phyloP scores from a whole-genome alignment of 768 basidiomycete species.

The Neoboletus magnificus region DNA sequence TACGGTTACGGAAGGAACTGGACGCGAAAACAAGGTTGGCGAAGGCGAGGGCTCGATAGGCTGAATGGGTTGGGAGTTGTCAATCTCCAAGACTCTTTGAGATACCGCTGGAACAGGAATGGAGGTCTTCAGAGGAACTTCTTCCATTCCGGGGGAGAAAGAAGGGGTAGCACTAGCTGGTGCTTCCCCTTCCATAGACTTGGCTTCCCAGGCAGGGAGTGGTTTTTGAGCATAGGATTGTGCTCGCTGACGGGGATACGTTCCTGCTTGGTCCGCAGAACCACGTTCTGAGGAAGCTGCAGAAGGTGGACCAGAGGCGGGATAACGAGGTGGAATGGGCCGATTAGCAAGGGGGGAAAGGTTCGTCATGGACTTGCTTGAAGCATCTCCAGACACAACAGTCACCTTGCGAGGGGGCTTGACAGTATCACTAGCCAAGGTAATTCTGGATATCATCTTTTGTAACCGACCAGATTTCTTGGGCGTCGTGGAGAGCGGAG shows the following conservation, averaged over 20 bases:
- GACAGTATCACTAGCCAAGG: conserved; percentile 39
- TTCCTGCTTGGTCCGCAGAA: conserved; percentile 16
- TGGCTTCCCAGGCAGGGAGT: conserved; percentile 17
- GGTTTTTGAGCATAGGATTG: conserved; percentile 26
- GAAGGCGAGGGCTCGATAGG: conserved; percentile 1
- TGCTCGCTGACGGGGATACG: conserved; percentile 24
- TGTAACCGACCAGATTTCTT: conserved; percentile 64
- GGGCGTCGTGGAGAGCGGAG: conserved; percentile 29
- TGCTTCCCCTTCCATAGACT: conserved; percentile 9
- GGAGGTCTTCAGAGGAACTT: not conserved
- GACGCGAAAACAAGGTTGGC: conserved; percentile 1
- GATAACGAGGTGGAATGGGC: conserved; percentile 60
- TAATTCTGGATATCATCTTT: conserved; percentile 80
- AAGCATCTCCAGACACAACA: conserved; percentile 17
- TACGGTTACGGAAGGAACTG: not conserved
- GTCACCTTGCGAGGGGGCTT: conserved; percentile 35
- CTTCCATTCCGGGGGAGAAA: conserved; percentile 7
- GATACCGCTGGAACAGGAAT: conserved; percentile 2
- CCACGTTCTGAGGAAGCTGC: conserved; percentile 38
- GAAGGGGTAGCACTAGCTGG: conserved; percentile 3
- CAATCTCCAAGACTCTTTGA: conserved; percentile 5
- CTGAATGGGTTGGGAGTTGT: conserved; percentile 3
- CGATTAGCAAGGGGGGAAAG: conserved; percentile 52
- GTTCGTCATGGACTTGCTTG: conserved; percentile 37
- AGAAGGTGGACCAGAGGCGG: conserved; percentile 42